Evolutionary conservation across 1,139 yeast species (phyloP).

Genomic region (Saccharomycopsis hybrid): DNA sequence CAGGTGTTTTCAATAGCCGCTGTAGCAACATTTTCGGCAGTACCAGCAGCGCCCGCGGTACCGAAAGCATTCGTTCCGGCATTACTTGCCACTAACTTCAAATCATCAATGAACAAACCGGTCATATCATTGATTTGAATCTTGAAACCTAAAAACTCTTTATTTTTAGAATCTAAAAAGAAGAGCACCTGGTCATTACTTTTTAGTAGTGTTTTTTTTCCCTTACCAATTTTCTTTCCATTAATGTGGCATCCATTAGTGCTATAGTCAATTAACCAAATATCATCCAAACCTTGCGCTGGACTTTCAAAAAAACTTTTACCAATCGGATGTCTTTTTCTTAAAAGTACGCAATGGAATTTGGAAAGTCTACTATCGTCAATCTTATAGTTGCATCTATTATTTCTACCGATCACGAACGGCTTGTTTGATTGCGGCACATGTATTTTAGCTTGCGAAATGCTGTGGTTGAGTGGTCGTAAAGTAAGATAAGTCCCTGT

Average conservation of each 20-base stretch:
- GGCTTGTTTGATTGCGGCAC: slow-evolving; percentile 60
- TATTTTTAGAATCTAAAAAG: slow-evolving; percentile 50
- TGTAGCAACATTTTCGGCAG: not conserved
- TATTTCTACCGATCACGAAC: slow-evolving; percentile 59
- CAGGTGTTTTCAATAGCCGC: not conserved
- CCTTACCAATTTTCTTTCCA: slow-evolving; percentile 50
- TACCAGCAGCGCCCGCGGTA: not conserved
- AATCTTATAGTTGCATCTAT: slow-evolving; percentile 51
- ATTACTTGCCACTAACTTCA: not conserved
- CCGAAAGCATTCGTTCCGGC: not conserved
- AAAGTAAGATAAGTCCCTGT: slow-evolving; percentile 46
- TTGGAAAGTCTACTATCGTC: slow-evolving; percentile 76
- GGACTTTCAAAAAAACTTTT: slow-evolving; percentile 57
- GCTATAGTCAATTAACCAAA: slow-evolving; percentile 79
- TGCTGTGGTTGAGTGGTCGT: slow-evolving; percentile 36
- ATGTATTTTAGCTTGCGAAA: slow-evolving; percentile 41
- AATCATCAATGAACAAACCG: slow-evolving; percentile 43
- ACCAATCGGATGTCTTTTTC: slow-evolving; percentile 49
- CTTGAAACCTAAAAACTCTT: slow-evolving; percentile 46
- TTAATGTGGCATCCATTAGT: slow-evolving; percentile 77
- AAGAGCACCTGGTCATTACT: slow-evolving; percentile 62
- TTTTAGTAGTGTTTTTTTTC: slow-evolving; percentile 52
- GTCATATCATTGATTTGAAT: slow-evolving; percentile 49
- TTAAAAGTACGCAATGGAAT: slow-evolving; percentile 66
- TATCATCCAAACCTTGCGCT: slow-evolving; percentile 58